A percentile compares a stretch with the other conserved stretches of the same genome.
phyloP scores from a whole-genome alignment of 208 protist species.

The Balamuthia mandrillaris region DNA sequence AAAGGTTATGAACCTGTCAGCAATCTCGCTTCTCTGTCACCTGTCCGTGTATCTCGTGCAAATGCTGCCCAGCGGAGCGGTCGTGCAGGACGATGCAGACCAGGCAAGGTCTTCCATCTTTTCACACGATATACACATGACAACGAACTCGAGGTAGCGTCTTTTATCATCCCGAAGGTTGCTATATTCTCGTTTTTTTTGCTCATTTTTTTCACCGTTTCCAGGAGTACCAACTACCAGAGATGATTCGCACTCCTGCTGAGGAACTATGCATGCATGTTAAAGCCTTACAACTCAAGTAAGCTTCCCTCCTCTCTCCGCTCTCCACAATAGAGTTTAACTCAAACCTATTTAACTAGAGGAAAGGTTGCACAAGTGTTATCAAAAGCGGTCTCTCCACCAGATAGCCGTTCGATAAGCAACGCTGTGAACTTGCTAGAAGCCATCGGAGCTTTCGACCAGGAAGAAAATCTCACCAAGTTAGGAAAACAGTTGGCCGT shows the following conservation, averaged over 20 bases:
- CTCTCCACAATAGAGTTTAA: no score
- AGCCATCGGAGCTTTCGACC: constrained; percentile 76
- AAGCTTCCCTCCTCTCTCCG: no score
- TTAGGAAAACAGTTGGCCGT: constrained; percentile 53
- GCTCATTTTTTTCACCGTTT: no score
- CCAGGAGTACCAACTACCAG: constrained; percentile 80
- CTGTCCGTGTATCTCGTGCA: not conserved
- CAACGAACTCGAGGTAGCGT: no score
- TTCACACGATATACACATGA: constrained; percentile 71
- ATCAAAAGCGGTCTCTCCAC: constrained; percentile 49
- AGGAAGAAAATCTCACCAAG: constrained; percentile 77
- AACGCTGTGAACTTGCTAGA: constrained; percentile 68
- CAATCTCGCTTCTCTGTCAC: not conserved
- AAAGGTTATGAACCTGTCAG: constrained; percentile 65
- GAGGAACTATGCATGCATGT: constrained; percentile 90
- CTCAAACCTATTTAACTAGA: no score
- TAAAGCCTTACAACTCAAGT: no score
- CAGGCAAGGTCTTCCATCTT: constrained; percentile 89
- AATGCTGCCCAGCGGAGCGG: not conserved
- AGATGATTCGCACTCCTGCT: constrained; percentile 91
- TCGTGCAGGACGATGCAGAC: constrained; percentile 87
- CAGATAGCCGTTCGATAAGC: constrained; percentile 37
- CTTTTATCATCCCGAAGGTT: no score
- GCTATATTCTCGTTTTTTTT: no score
- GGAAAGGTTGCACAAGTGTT: constrained; percentile 53